Base-by-base conservation (phyloP, 192 early-diverging fungal genomes). In the Chytriomyces hyalinus region DNA sequence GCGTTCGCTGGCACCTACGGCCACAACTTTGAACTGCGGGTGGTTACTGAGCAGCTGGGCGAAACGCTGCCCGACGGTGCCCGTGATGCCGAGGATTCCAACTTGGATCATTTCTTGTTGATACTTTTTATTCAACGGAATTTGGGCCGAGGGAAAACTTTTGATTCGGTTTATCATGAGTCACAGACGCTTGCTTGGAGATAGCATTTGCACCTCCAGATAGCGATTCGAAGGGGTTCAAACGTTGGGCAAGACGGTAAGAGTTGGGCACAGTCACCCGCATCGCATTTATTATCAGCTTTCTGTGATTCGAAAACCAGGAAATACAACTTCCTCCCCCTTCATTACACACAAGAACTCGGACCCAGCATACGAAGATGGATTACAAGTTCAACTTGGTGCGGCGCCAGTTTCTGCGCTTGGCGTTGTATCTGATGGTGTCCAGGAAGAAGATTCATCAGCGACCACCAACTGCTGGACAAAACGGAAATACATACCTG, bases 381-480 rank as follows among this genome's bases (percentile, higher is more conserved):
- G 11, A 49, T 95, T 96, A 98, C 80, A 97, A 82, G 87, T 93
- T 92, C 81, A 97, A 89, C 94, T 99, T 98, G 86, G 94, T 98
- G 83, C 94, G 93, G 89, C 97, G 94, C 97, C 97, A 99, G 94
- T 98, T 91, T 74, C 96, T 93, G 75, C 97, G 92, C 95, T 99
- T 99, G 80, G 94, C 90, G 91, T 97, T 99, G 93, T 97, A 99
- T 78, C 95, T 95, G 78, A n/a, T 65, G 3, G 63, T 22, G 63
- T 4, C 63, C 22, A 1, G 63, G 26, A 43, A 65, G 3, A 13
- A 26, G n/a, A 65, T 65, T 13, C 66, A 11, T 22, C 11, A 48
- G 24, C 5, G 15, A 13, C 15, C n/a, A 17, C 3, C 10, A 15
- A 13, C 43, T 68, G 36, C 2, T 17, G 15, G 15, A 36, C 15